Base-by-base conservation (phyloP, 75 land plant species). In the Selaginella tamariscina region DNA sequence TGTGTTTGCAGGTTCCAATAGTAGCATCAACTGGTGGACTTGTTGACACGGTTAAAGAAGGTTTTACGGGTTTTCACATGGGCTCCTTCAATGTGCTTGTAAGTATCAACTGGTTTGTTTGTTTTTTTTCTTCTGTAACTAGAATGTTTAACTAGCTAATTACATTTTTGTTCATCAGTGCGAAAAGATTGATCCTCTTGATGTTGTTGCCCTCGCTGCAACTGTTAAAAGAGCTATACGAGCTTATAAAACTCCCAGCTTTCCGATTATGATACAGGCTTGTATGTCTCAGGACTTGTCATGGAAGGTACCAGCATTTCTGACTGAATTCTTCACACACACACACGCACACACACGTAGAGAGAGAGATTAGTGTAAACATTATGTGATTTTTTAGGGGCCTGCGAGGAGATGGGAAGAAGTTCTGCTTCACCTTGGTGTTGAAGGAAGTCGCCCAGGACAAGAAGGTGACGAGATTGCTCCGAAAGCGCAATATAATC, bases 251-350 rank as follows among this genome's bases (percentile, higher is more conserved):
- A 85, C 88, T 11, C 79, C 79, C 15, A 71, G 69, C 22, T 75
- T 71, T n/a, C 63, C 54, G 27, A 82, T 75, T 54, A 86, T 94
- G 86, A 70, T 94, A 26, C 68, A 80, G 55, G 82, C 80, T 32
- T 83, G 98, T 80, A 94, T 94, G 98, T 83, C 78, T 23, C 91
- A 82, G 64, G 98, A 94, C 67, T 76, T 89, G 24, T 94, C 98
- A 23, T 94, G 98, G 98, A 94, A 94, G 96, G 96, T 87, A 31
- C 55, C 56, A n/a, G n/a, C n/a, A 1, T 27, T 18, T 23, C 24
- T 31, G 20, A 13, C 49, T 39, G n/a, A n/a, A n/a, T n/a, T n/a
- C n/a, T n/a, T n/a, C n/a, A n/a, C n/a, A n/a, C n/a, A n/a, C n/a
- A n/a, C n/a, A n/a, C n/a, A n/a, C n/a, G n/a, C n/a, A n/a, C n/a